Evolutionary conservation across 257 asterid genomes (phyloP), one percentile per base, ranked within the genome.

Genomic region (Ocimum tenuiflorum): DNA sequence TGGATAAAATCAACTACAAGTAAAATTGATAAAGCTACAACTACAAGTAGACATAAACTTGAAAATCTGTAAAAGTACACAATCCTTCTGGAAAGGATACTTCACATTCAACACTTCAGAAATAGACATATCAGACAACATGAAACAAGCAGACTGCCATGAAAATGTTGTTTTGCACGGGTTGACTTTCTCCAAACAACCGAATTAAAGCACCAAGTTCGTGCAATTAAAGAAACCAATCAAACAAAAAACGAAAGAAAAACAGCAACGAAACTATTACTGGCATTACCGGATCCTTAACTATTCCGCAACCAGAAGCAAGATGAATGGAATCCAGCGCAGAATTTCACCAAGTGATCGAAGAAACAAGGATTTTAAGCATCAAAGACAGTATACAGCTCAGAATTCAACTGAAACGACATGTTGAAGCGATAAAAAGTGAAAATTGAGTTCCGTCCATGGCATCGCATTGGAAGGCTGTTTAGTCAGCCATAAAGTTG

Each of bases 331-430:
- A 65, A 51, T 46, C 73, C 67, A 61, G 45, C 50, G 48, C 46
- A 50, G 65, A 65, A 64, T 63, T 54, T 60, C 50, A 59, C 24
- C 49, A 48, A 1, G 20, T 65, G 78, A 51, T 29, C n/a, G 53
- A 60, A 51, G 53, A 73, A 47, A 27, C 8, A 49, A 60, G 36
- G 51, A 72, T 61, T 38, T 19, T 27, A 15, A 53, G 51, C 72
- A 45, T 45, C 53, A 39, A 62, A 39, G n/a, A 14, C 60, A 27
- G 43, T 18, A 17, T 39, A 57, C 35, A 8, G 12, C 10, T 48
- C n/a, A 22, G 36, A 0, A 11, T 51, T 51, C 3, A 9, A 5
- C 45, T 9, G 17, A 43, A 9, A 9, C 13, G n/a, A 6, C 2
- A 14, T 14, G 49, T n/a, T 13, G n/a, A 3, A 8, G 56, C 12